Evolutionary conservation across 1,284 basidiomycete genomes (phyloP).

Genomic region (Puccinia horiana): DNA sequence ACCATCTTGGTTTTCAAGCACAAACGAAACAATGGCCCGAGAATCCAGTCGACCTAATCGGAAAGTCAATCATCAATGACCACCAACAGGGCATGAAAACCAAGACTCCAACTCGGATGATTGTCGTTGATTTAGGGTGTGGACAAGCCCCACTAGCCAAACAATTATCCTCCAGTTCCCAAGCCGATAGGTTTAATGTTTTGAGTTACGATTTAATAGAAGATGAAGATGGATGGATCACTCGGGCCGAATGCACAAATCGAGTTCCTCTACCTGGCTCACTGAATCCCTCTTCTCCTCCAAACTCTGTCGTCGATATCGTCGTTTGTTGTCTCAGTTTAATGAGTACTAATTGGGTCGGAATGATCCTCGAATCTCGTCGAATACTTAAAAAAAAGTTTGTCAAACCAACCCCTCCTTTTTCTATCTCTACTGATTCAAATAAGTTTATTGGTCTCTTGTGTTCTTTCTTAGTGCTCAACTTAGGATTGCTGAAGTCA

Average conservation of each 20-base stretch:
- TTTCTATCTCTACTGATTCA: too few species aligned
- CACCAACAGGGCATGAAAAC: background rate
- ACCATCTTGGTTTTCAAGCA: slow-evolving; percentile 57
- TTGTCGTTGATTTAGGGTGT: slow-evolving; percentile 91
- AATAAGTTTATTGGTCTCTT: background rate
- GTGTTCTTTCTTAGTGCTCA: slow-evolving; percentile 67
- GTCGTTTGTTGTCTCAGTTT: slow-evolving; percentile 90
- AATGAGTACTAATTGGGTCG: slow-evolving; percentile 96
- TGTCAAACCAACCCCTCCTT: slow-evolving; percentile 1
- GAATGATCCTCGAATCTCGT: slow-evolving; percentile 83
- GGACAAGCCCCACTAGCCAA: slow-evolving; percentile 87
- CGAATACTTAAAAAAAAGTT: slow-evolving; percentile 78
- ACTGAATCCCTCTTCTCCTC: slow-evolving; percentile 54
- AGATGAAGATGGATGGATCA: slow-evolving; percentile 66
- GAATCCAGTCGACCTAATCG: slow-evolving; percentile 57
- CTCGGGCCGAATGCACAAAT: slow-evolving; percentile 53
- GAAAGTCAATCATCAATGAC: slow-evolving; percentile 47
- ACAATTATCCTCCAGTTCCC: slow-evolving; percentile 60
- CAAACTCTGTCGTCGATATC: slow-evolving; percentile 66
- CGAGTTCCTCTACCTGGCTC: slow-evolving; percentile 52
- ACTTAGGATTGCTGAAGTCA: slow-evolving; percentile 92
- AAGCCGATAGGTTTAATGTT: slow-evolving; percentile 61
- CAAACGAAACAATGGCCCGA: slow-evolving; percentile 57
- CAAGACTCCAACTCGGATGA: slow-evolving; percentile 62
- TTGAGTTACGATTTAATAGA: slow-evolving; percentile 78